Evolutionary conservation across 2,329 filamentous ascomycete species (phyloP), one percentile per base, ranked within the genome.

Genomic region (Fusarium sp.): DNA sequence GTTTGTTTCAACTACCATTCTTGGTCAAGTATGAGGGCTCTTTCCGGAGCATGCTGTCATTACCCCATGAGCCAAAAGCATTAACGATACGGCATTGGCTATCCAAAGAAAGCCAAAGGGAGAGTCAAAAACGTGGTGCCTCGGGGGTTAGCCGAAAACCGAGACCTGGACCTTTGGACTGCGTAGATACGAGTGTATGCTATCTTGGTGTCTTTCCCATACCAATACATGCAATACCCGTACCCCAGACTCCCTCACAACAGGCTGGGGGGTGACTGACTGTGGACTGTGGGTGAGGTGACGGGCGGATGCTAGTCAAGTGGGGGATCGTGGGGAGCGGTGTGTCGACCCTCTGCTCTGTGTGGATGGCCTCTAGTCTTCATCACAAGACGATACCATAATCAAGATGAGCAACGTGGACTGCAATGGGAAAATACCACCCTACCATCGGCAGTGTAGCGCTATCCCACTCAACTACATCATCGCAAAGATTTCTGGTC

Each of bases 321-420:
- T 75, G 74, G 75, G 75, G 74, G 70, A 50, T 44, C 75, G 74
- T 77, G 75, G 72, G 74, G 74, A 76, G 75, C 75, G 75, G 75
- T 77, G 75, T 76, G 70, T 72, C 46, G 54, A 60, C 50, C 33
- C 58, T 66, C 32, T 32, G 54, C 67, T 68, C 61, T 74, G 69
- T 76, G 50, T 73, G 73, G 64, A 74, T 75, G 63, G 73, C 72
- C 61, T 69, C 18, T 28, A 43, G n/a, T 23, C 52, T 67, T 75
- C 67, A 75, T 69, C 44, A 60, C 57, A 57, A 64, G 67, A 69
- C 60, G 42, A 62, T 54, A 68, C 58, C 47, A 56, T 64, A 60
- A 57, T 43, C 64, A 65, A 63, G 62, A 57, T 58, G 58, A 62
- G 57, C 59, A 71, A 75, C 70, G 69, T 64, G 59, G 75, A 49